A percentile compares a stretch with the other conserved stretches of the same genome.
Evolutionary conservation across 2,329 filamentous ascomycete species (phyloP).

Genomic region (Macroventuria anomochaeta): DNA sequence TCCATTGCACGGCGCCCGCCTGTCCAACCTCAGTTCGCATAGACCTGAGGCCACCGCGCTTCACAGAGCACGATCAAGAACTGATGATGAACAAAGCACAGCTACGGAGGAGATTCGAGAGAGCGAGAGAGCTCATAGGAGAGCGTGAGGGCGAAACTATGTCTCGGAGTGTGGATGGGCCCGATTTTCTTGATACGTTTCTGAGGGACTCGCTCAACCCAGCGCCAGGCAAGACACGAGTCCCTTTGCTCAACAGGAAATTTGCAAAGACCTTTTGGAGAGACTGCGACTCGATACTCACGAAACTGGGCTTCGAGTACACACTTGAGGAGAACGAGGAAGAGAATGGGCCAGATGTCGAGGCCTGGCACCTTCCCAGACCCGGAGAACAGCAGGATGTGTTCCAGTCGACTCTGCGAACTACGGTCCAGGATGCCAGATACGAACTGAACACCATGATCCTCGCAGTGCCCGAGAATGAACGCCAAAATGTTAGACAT

Average conservation of each 20-base stretch:
- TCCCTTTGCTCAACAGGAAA: constrained; percentile 67
- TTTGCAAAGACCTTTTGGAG: constrained; percentile 69
- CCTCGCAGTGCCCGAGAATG: constrained; percentile 44
- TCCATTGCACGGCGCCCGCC: constrained; percentile 64
- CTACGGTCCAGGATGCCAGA: constrained; percentile 63
- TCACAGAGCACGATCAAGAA: constrained; percentile 57
- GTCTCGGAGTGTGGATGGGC: constrained; percentile 61
- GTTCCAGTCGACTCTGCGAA: constrained; percentile 32
- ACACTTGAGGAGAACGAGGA: constrained; percentile 40
- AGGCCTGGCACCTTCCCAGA: constrained; percentile 45
- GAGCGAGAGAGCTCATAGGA: constrained; percentile 58
- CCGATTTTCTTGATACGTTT: constrained; percentile 65
- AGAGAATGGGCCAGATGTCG: constrained; percentile 32
- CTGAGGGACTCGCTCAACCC: constrained; percentile 64
- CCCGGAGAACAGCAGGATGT: constrained; percentile 29
- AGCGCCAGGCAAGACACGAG: constrained; percentile 58
- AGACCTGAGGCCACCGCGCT: constrained; percentile 58
- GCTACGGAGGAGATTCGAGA: constrained; percentile 61
- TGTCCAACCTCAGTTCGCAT: constrained; percentile 64
- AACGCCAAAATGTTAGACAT: constrained; percentile 41
- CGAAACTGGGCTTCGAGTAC: constrained; percentile 63
- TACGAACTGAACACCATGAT: constrained; percentile 64
- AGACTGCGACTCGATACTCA: constrained; percentile 65
- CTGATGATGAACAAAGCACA: constrained; percentile 61
- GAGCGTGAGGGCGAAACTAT: constrained; percentile 61